Evolutionary conservation across 176 grass and related monocot genomes (phyloP), one percentile per base, ranked within the genome.

Genomic region (Stipa capillata): DNA sequence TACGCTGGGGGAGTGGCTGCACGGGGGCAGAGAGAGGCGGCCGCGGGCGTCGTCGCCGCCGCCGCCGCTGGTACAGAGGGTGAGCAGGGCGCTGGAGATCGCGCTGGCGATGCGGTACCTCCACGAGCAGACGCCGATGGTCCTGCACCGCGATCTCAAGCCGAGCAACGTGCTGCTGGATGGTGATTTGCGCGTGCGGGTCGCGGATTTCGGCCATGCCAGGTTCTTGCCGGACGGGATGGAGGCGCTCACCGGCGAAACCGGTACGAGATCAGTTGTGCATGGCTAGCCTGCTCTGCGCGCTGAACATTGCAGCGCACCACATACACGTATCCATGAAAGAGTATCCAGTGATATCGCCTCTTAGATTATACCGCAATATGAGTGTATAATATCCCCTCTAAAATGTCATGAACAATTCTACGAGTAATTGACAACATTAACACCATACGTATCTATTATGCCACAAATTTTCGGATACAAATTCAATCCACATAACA

Each of bases 121-220:
- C 54, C 91, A 93, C 69, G 78, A 83, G 35, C 88, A 90, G 79
- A 88, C 83, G 55, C 91, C 82, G 53, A 20, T 15, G 69, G 73
- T 93, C 36, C 3, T 88, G 78, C 88, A 93, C 88, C 82, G 91
- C 21, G 88, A 93, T 53, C 56, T 93, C 16, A 93, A 93, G 55
- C 91, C 88, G 24, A 93, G 87, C 71, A 90, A 93, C 67, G 40
- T 93, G 35, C 69, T 93, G 7, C 79, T 93, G 61, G 85, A 85
- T 7, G 27, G 44, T 0, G 54, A 73, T 0, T 50, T 34, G 34
- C 87, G 57, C 24, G 79, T 43, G 11, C 87, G 85, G 31, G 85
- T 93, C 45, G 65, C 82, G 1, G 91, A 93, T 36, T 93, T 90
- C 2, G 82, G 88, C 16, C 82, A 90, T 25, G 85, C 88, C 65